These are phyloP conservation scores for Cladosporium sp. DNA, from an alignment of 2,329 filamentous ascomycete species.

Conservation along the genomic window DNA sequence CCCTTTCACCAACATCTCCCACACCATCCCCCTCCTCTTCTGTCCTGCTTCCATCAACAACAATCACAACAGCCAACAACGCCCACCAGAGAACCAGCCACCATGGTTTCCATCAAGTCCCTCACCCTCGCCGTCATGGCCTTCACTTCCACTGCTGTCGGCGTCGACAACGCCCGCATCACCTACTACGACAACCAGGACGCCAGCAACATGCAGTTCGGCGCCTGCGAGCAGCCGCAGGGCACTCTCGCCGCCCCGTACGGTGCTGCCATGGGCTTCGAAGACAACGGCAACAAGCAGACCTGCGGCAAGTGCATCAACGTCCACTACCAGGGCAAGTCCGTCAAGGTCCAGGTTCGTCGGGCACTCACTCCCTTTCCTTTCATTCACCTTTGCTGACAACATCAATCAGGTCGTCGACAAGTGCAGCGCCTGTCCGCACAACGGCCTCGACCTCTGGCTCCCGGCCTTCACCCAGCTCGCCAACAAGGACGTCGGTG, in stretches of 20 bases:
- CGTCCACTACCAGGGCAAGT: not conserved
- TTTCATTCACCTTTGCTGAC: not conserved
- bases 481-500: not conserved
- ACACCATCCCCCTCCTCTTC: not conserved
- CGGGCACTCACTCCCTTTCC: not conserved
- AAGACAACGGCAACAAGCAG: constrained; percentile 3
- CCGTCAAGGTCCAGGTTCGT: constrained; percentile 1
- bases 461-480: not conserved
- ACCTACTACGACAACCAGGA: constrained; percentile 2
- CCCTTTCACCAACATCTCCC: not conserved
- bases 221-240: constrained; percentile 1
- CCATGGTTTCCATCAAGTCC: not conserved
- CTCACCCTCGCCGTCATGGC: not conserved
- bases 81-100: not conserved
- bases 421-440: not conserved
- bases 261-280: constrained; percentile 2
- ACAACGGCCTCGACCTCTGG: constrained; percentile 3
- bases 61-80: not conserved
- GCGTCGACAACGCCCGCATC: not conserved
- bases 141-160: not conserved
- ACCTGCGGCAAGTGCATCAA: constrained; percentile 8
- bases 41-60: not conserved
- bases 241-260: not conserved
- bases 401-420: not conserved
- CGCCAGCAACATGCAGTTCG: not conserved